phyloP scores from a whole-genome alignment of 2,329 filamentous ascomycete species.

The Paecilomyces sp. region DNA sequence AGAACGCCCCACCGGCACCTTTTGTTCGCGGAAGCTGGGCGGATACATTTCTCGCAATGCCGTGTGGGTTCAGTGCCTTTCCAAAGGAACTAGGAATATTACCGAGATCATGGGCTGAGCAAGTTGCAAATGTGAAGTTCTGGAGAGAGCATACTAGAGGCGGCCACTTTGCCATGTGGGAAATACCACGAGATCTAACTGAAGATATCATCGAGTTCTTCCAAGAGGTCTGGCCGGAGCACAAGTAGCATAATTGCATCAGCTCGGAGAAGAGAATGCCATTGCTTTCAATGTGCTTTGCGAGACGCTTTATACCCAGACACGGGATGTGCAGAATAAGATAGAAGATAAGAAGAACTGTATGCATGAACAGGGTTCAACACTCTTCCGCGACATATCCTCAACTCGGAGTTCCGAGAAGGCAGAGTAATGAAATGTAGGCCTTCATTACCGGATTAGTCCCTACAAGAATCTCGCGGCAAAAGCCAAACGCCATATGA shows the following conservation, averaged over 20 bases:
- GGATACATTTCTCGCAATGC: constrained; percentile 8
- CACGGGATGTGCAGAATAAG: too few species aligned
- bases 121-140: constrained; percentile 13
- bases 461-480: too few species aligned
- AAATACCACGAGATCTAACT: neutral
- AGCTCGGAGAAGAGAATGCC: neutral
- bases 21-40: constrained; percentile 7
- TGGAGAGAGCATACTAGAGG: constrained; percentile 13
- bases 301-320: neutral
- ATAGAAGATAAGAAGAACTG: too few species aligned
- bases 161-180: constrained; percentile 11
- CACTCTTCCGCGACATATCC: too few species aligned
- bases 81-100: constrained; percentile 12
- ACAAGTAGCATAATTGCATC: neutral
- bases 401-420: too few species aligned
- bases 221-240: neutral
- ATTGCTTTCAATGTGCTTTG: neutral
- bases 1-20: constrained; percentile 2
- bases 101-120: constrained; percentile 13
- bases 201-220: neutral
- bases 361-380: too few species aligned
- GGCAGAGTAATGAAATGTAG: too few species aligned
- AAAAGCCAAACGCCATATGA: too few species aligned
- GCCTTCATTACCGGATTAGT: too few species aligned
- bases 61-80: constrained; percentile 14